Evolutionary conservation across 352 stramenopile genomes (phyloP), one percentile per base, ranked within the genome.

Genomic region (Phytophthora pinifolia): DNA sequence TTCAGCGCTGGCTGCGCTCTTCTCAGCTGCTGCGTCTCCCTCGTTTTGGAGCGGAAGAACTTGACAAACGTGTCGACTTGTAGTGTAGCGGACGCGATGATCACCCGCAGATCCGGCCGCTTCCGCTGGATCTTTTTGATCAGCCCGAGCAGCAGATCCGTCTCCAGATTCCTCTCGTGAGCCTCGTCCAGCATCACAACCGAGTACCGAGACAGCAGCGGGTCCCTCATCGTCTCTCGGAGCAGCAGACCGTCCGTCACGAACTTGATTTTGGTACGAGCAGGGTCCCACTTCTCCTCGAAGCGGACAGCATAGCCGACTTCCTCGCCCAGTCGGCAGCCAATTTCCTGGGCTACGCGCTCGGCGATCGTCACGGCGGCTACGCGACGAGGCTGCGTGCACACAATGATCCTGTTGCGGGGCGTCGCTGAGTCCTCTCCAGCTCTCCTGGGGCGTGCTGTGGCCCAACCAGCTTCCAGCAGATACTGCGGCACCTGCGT

Each of bases 201-300:
- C 20, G 82, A 89, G 62, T 93, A 93, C 3, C 70, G 62, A 2
- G 75, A 86, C 30, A 93, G 71, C 48, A 93, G 52, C 34, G 83
- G 83, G 46, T 93, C 83, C 32, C 83, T 59, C 81, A 93, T 91
- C 5, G 79, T 89, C 68, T 99, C 98, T 37, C 97, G 80, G 37
- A 99, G 72, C 32, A 99, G 75, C 87, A 99, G 98, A 51, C 97
- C 97, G 72, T 99, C 97, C 12, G 98, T 99, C 79, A 99, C 98
- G 79, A 99, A 99, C 72, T 98, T 98, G 57, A 99, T 91, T 20
- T 90, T 72, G n/a, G 98, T 99, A 8, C 37, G 45, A 18, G 86
- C 54, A 1, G 76, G 60, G 27, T 89, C 73, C 75, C 79, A 91
- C 31, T 97, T 88, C 49, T 98, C 98, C 59, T 99, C 97, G 67